Conservation (phyloP, 805 yeast genomes). For the Citeromyces matritensis region DNA sequence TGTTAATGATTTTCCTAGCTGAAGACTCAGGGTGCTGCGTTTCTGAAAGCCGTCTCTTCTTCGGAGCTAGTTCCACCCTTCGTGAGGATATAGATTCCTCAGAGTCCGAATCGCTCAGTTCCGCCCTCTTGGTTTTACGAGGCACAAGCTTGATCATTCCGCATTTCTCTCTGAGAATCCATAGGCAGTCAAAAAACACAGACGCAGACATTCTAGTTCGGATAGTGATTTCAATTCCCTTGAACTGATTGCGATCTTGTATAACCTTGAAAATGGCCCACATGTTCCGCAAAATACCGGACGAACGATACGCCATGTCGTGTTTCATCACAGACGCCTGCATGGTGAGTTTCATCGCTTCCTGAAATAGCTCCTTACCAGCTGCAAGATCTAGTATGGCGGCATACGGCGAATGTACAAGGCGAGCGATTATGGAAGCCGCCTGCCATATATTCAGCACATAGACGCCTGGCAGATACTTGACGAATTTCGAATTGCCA, state of each 20-base stretch:
- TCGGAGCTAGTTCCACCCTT: constrained; percentile 17
- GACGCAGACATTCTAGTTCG: constrained; percentile 85
- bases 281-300: constrained; percentile 87
- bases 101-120: constrained; percentile 7
- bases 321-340: constrained; percentile 79
- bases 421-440: constrained; percentile 65
- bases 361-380: constrained; percentile 56
- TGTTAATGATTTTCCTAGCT: constrained; percentile 61
- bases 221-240: constrained; percentile 34
- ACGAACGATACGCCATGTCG: constrained; percentile 84
- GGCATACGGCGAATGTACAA: constrained; percentile 62
- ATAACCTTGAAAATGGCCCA: constrained; percentile 77
- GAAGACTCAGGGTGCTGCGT: constrained; percentile 51
- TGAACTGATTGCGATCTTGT: constrained; percentile 30
- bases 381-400: constrained; percentile 50
- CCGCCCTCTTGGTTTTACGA: constrained; percentile 4
- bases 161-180: constrained; percentile 72
- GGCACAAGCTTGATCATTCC: constrained; percentile 63
- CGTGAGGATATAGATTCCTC: constrained; percentile 14
- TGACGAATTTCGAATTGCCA: constrained; percentile 46
- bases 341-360: constrained; percentile 52
- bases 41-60: constrained; percentile 34
- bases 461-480: constrained; percentile 72
- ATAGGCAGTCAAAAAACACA: constrained; percentile 81
- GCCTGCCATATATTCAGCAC: constrained; percentile 86